Evolutionary conservation across 495 filamentous ascomycete genomes (phyloP), one percentile per base, ranked within the genome.

Genomic region (Corynascus novoguineensis): DNA sequence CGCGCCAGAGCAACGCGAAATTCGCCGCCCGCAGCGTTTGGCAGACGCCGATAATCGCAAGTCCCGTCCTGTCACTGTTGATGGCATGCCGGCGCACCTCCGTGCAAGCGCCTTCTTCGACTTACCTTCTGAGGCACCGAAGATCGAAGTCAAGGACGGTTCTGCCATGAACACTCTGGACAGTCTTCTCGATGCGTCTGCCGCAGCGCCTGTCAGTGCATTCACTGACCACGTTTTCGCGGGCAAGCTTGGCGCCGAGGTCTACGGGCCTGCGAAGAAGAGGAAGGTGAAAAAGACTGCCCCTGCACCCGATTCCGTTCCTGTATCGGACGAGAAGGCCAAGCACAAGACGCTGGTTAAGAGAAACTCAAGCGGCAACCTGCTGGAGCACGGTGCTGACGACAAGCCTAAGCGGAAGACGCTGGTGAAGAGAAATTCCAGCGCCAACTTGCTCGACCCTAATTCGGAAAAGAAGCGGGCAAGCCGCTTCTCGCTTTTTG

Each of bases 71-170:
- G 70, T 67, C 66, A 71, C 67, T 68, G 60, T 80, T 50, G 63
- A 74, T 60, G 65, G 79, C 27, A 62, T 96, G n/a, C 90, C 92
- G 5, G 83, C 92, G 15, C 92, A 97, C 60, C 83, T 97, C 34
- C 83, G 93, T 52, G 95, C 95, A 15, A 95, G 86, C 63, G 82
- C 86, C 31, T 98, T 90, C 67, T 97, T 98, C 63, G 89, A 97
- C 48, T 73, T 85, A 15, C 87, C 86, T 10, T 68, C 78, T 11
- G 59, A 78, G 22, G 60, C 77, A 4, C 75, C 78, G 10, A 66
- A 67, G 22, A 68, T 95, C 19, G 79, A 90, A 58, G 71, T 92
- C 25, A 90, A 87, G 67, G 82, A 84, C 37, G 82, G 86, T 12
- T 96, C 92, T 45, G 89, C 92, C 15, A 90, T 90, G 60, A 86